These are phyloP conservation scores for Psidium friedrichsthalianum DNA, from an alignment of 345 rosid species.

Conservation along the genomic window DNA sequence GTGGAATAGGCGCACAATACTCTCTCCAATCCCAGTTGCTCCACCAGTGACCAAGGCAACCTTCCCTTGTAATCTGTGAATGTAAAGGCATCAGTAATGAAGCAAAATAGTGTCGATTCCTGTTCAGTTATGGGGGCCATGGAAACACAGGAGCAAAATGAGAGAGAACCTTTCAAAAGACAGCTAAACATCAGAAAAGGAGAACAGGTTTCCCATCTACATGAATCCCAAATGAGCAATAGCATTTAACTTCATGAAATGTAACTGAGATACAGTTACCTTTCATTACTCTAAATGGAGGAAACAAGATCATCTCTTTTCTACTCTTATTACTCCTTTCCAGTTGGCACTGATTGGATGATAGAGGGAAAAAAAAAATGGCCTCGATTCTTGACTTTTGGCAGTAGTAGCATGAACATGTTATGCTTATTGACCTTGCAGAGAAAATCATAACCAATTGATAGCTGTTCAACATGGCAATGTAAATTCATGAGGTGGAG, in stretches of 20 bases:
- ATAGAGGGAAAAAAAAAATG: background rate
- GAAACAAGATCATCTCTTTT: background rate
- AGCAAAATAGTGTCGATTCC: background rate
- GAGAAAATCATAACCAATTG: background rate
- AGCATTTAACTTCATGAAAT: background rate
- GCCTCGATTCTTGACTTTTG: background rate
- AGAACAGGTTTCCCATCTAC: background rate
- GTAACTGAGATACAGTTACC: background rate
- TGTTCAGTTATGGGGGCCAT: background rate
- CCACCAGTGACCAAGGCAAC: slow-evolving; percentile 84
- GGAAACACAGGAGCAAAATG: background rate
- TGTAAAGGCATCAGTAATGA: background rate
- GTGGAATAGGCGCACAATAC: slow-evolving; percentile 61
- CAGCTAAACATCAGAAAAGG: background rate
- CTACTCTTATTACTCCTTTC: background rate
- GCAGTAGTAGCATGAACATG: background rate
- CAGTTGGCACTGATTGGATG: background rate
- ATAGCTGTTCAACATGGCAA: background rate
- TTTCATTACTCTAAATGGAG: background rate
- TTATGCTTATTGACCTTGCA: background rate
- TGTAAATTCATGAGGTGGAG: background rate
- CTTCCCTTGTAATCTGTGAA: slow-evolving; percentile 51
- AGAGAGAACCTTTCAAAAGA: background rate
- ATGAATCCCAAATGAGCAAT: background rate
- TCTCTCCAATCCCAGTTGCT: slow-evolving; percentile 86